Base-by-base conservation (phyloP, 306 rosid species). In the Oxytropis ochrocephala region DNA sequence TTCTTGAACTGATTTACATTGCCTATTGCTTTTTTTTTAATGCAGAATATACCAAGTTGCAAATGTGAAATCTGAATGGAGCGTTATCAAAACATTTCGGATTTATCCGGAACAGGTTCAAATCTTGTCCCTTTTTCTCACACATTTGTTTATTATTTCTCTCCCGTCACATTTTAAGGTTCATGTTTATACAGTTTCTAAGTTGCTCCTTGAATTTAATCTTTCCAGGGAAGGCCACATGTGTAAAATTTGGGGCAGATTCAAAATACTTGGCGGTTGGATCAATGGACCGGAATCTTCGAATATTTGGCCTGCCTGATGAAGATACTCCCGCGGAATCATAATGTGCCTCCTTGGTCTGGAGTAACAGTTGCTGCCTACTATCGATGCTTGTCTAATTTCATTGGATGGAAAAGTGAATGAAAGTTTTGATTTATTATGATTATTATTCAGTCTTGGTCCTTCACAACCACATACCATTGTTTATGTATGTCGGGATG, bases 31-130 rank as follows among this genome's bases (percentile, higher is more conserved):
- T 33, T 70, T n/a, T n/a, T n/a, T n/a, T n/a, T n/a, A n/a, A 48
- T 78, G 88, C 96, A 95, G 99, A 78, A 87, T 95, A 72, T 83
- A 89, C 85, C 99, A 95, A 84, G 96, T 88, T 65, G 94, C 97
- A 0, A 91, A 84, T 75, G 97, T 95, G 73, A 95, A 95, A 78
- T 85, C 88, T 47, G 99, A 95, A 80, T 95, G 99, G 99, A 91
- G 86, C 81, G 80, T 90, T 47, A 77, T 95, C 83, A 91, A 91
- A 81, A 91, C 97, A 11, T 73, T 95, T 60, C 97, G 21, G 99
- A 95, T 82, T 74, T 95, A 67, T 95, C 99, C 16, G 97, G 99
- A 81, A 95, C 99, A 87, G 96, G 99, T 95, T 69, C 38, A 4
- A 4, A 5, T 60, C 49, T 60, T 24, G 14, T 16, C 1, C 18